These are phyloP conservation scores for Trichoderma atroviride DNA, from an alignment of 2,329 filamentous ascomycete species.

Conservation along the genomic window DNA sequence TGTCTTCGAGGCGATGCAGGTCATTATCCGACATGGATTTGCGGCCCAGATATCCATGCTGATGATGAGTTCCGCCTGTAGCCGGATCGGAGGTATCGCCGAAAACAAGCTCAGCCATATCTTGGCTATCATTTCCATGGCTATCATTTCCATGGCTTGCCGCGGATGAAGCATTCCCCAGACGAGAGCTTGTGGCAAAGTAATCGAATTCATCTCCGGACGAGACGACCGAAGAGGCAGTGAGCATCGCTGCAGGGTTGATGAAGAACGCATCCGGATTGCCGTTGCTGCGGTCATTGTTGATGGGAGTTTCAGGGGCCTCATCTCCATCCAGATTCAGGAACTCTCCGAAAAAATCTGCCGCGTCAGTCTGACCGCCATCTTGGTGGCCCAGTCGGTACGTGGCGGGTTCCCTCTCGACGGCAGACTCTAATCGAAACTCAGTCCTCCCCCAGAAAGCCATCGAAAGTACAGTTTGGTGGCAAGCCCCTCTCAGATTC, in stretches of 20 bases:
- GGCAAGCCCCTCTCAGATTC: constrained; percentile 12
- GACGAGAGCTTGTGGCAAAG: constrained; percentile 40
- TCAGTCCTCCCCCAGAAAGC: constrained; percentile 42
- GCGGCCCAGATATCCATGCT: constrained; percentile 35
- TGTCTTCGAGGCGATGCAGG: constrained; percentile 51
- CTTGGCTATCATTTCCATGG: constrained; percentile 37
- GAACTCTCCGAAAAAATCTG: constrained; percentile 44
- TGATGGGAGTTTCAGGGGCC: constrained; percentile 29
- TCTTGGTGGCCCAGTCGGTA: constrained; percentile 42
- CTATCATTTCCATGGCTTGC: constrained; percentile 36
- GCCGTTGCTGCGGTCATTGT: constrained; percentile 30
- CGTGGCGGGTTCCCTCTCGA: constrained; percentile 42
- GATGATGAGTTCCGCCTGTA: constrained; percentile 28
- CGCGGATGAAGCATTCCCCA: constrained; percentile 33
- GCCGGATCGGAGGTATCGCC: constrained; percentile 17
- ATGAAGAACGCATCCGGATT: constrained; percentile 36
- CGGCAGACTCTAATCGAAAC: constrained; percentile 38
- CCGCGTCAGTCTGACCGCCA: constrained; percentile 35
- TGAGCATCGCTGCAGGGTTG: constrained; percentile 38
- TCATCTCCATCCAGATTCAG: constrained; percentile 40
- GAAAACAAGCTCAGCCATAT: constrained; percentile 37
- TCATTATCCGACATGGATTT: constrained; percentile 53
- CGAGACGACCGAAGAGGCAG: constrained; percentile 41
- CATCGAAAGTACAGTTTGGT: constrained; percentile 33
- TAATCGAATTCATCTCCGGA: constrained; percentile 45